phyloP scores from a whole-genome alignment of 129 eudicot genomes.

The Flaveria linearis region DNA sequence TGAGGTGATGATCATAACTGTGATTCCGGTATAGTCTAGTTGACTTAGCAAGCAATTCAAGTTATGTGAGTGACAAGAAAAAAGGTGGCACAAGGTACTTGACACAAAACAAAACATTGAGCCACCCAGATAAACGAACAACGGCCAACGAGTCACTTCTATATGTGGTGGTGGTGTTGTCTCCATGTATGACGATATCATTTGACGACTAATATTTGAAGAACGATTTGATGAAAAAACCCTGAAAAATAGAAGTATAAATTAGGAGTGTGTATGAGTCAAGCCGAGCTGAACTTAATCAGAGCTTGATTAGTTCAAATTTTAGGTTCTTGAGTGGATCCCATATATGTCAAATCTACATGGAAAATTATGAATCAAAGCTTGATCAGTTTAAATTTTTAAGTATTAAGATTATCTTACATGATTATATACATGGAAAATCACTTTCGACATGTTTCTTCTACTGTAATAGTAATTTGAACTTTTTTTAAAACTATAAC shows the following conservation, averaged over 20 bases:
- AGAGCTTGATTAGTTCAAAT: background rate
- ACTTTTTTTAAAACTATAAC: too few species aligned
- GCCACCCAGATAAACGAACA: slow-evolving; percentile 67
- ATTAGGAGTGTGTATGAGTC: background rate
- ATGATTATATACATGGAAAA: background rate
- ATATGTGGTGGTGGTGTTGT: slow-evolving; percentile 27
- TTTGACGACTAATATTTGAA: slow-evolving; percentile 4
- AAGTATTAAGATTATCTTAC: background rate
- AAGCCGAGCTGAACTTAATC: background rate
- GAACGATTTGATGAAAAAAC: slow-evolving; percentile 24
- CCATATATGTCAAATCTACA: background rate
- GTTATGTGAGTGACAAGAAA: slow-evolving; percentile 74
- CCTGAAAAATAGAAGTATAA: slow-evolving; percentile 18
- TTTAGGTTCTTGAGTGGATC: background rate
- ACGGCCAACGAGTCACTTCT: slow-evolving; percentile 68
- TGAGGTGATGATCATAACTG: slow-evolving; percentile 88
- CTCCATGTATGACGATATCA: slow-evolving; percentile 33
- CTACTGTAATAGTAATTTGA: too few species aligned
- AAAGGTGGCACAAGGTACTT: slow-evolving; percentile 92
- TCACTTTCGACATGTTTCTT: too few species aligned
- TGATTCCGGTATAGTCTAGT: slow-evolving; percentile 74
- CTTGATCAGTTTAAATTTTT: too few species aligned
- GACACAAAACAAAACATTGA: slow-evolving; percentile 91
- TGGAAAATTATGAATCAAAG: too few species aligned
- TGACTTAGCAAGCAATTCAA: slow-evolving; percentile 54